Evolutionary conservation across 2,329 filamentous ascomycete species (phyloP).

Genomic region (Colletotrichum euphorbiae): DNA sequence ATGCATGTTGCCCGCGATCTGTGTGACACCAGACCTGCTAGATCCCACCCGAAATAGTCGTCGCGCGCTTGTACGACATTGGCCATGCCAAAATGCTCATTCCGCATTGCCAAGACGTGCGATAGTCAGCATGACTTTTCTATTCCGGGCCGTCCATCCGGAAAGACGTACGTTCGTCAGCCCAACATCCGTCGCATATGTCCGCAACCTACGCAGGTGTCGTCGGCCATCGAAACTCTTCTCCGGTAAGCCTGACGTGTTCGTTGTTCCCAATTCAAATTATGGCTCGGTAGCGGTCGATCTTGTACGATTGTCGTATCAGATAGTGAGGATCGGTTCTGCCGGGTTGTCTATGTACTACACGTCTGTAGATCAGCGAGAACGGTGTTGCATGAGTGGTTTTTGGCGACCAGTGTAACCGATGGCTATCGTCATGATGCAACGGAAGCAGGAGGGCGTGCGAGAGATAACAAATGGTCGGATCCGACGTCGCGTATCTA

Average conservation of each 20-base stretch:
- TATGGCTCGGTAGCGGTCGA: constrained; percentile 41
- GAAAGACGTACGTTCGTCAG: neutral
- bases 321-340: constrained; percentile 43
- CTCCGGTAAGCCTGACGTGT: neutral
- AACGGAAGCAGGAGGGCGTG: too few relatives aligned
- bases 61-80: neutral
- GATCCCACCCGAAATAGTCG: neutral
- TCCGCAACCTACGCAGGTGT: neutral
- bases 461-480: too few relatives aligned
- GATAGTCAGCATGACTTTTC: too few relatives aligned
- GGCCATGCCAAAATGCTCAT: too few relatives aligned
- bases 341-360: constrained; percentile 44
- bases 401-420: too few relatives aligned
- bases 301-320: constrained; percentile 46
- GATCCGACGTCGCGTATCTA: too few relatives aligned
- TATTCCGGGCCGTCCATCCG: too few relatives aligned
- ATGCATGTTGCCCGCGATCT: neutral
- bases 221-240: constrained; percentile 4
- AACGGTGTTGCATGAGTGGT: constrained; percentile 43
- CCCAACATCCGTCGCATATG: neutral
- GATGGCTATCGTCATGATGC: too few relatives aligned
- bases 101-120: neutral
- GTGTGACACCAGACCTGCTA: neutral
- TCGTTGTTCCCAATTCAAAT: neutral
- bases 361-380: constrained; percentile 46